phyloP scores from a whole-genome alignment of 2,329 filamentous ascomycete genomes.

The Colletotrichum scovillei region DNA sequence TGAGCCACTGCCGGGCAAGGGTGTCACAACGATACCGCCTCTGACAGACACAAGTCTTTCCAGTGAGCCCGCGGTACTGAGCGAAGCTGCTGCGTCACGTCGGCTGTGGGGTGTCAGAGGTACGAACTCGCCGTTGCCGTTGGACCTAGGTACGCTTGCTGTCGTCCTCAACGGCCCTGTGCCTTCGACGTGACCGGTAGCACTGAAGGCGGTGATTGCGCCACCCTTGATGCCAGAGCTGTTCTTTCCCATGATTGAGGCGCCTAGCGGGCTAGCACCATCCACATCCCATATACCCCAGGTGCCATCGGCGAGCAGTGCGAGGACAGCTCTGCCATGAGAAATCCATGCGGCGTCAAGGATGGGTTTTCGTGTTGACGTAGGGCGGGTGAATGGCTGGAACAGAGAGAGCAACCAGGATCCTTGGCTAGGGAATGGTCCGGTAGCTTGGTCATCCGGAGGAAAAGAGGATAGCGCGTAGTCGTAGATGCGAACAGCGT shows the following conservation, averaged over 20 bases:
- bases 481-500: conserved; percentile 72
- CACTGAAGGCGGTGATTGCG: conserved; percentile 67
- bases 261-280: conserved; percentile 61
- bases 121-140: conserved; percentile 62
- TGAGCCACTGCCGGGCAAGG: conserved; percentile 53
- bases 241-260: conserved; percentile 61
- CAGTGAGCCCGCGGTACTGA: conserved; percentile 54
- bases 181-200: conserved; percentile 70
- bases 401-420: conserved; percentile 75
- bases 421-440: conserved; percentile 66
- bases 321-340: conserved; percentile 68
- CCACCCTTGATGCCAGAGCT: conserved; percentile 66
- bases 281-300: conserved; percentile 78
- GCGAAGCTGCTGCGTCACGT: conserved; percentile 60
- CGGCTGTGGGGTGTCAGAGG: conserved; percentile 74
- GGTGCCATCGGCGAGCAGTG: conserved; percentile 70
- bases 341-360: conserved; percentile 72
- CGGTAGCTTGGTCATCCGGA: conserved; percentile 61
- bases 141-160: conserved; percentile 22
- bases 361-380: conserved; percentile 67
- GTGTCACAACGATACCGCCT: conserved; percentile 64
- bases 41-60: conserved; percentile 64
- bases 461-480: conserved; percentile 65
- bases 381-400: conserved; percentile 63
- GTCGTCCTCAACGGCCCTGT: conserved; percentile 62